Conservation (phyloP, 2,329 filamentous ascomycete genomes). For the Stylonectria norvegica region DNA sequence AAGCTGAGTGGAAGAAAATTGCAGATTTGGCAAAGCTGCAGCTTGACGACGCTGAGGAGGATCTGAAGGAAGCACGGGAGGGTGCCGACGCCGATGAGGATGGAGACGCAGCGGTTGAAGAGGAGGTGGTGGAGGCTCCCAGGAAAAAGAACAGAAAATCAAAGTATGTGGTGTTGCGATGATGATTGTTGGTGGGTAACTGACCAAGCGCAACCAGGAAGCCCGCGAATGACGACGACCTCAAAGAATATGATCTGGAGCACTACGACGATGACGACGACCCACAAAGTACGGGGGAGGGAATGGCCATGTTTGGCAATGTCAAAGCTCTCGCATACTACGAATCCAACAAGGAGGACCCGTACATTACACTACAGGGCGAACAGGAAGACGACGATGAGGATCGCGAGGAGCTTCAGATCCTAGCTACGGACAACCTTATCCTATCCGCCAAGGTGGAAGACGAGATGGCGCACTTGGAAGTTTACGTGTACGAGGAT, state of each 20-base stretch:
- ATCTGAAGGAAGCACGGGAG: slow-evolving; percentile 68
- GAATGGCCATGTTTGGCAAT: slow-evolving; percentile 92
- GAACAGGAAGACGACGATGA: slow-evolving; percentile 71
- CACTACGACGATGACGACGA: slow-evolving; percentile 88
- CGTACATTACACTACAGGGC: slow-evolving; percentile 86
- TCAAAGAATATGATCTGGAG: slow-evolving; percentile 95
- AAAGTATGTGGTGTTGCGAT: slow-evolving; percentile 29
- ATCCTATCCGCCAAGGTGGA: slow-evolving; percentile 91
- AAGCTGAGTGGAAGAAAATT: slow-evolving; percentile 72
- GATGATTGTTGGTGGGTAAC: slow-evolving; percentile 1
- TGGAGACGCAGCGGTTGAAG: slow-evolving; percentile 25
- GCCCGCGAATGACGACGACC: slow-evolving; percentile 67
- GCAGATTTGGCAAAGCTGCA: slow-evolving; percentile 71
- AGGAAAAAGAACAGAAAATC: slow-evolving; percentile 30
- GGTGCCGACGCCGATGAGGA: slow-evolving; percentile 30
- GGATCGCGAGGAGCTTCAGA: slow-evolving; percentile 89
- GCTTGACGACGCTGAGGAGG: slow-evolving; percentile 87
- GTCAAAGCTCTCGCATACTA: slow-evolving; percentile 92
- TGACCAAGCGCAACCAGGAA: slow-evolving; percentile 38
- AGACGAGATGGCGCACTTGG: slow-evolving; percentile 92
- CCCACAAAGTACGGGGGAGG: slow-evolving; percentile 53
- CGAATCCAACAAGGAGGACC: slow-evolving; percentile 89
- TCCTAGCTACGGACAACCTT: slow-evolving; percentile 88
- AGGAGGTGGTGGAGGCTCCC: slow-evolving; percentile 36
- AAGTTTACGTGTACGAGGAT: slow-evolving; percentile 97